Conservation (phyloP, 1,139 yeast species). For the Candida pseudoviswanathii region DNA sequence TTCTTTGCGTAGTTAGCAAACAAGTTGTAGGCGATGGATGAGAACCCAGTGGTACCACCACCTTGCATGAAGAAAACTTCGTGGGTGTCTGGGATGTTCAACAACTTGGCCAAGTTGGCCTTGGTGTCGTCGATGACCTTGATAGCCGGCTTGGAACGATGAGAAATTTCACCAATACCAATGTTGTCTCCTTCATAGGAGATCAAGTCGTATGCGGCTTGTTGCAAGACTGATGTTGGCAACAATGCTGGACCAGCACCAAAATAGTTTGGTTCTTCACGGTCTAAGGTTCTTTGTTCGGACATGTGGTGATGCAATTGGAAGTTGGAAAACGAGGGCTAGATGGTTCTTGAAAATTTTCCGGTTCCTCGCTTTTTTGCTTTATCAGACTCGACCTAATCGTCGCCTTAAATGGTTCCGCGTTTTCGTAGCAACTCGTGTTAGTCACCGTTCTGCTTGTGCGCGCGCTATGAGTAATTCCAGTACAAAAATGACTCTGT, state of each 20-base stretch:
- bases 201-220: constrained; percentile 83
- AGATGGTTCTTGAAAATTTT: background rate
- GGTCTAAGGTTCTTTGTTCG: constrained; percentile 35
- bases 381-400: background rate
- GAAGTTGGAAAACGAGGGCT: background rate
- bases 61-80: constrained; percentile 96
- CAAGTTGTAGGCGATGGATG: constrained; percentile 82
- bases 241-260: constrained; percentile 98
- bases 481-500: constrained; percentile 2
- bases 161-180: constrained; percentile 95
- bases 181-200: constrained; percentile 68
- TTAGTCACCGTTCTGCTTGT: too few relatives aligned
- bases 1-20: constrained; percentile 71
- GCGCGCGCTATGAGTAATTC: background rate
- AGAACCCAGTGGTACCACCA: constrained; percentile 96
- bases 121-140: constrained; percentile 78
- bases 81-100: constrained; percentile 84
- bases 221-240: constrained; percentile 80
- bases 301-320: constrained; percentile 5
- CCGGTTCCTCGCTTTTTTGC: background rate
- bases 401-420: background rate
- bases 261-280: constrained; percentile 80
- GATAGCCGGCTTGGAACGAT: constrained; percentile 83
- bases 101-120: constrained; percentile 58
- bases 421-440: too few relatives aligned